phyloP scores from a whole-genome alignment of 2,329 filamentous ascomycete species.

The Clarireedia paspali region DNA sequence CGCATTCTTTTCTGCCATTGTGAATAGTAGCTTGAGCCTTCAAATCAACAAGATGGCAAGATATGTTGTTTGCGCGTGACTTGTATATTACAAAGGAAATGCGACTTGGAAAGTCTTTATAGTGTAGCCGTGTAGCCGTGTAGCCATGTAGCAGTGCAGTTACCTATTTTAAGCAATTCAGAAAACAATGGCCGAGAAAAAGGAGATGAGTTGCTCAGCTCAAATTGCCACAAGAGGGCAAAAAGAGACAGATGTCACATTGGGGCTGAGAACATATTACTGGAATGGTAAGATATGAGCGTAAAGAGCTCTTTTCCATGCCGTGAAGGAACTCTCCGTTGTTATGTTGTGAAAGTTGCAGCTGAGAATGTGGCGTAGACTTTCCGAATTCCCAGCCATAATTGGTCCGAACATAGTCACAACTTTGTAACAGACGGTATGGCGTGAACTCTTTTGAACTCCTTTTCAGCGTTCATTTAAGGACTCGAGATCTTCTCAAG shows the following conservation, averaged over 20 bases:
- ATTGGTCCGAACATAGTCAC: background rate
- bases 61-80: too few species aligned
- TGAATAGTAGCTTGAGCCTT: background rate
- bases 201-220: background rate
- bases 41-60: background rate
- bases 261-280: background rate
- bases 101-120: background rate
- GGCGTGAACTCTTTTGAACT: background rate
- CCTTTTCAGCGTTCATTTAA: background rate
- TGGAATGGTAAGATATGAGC: background rate
- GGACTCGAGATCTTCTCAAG: background rate
- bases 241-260: background rate
- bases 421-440: background rate
- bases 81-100: background rate
- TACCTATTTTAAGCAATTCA: background rate
- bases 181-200: background rate
- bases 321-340: background rate
- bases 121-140: background rate
- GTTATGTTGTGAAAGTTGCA: background rate
- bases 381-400: background rate
- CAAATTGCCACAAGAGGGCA: background rate
- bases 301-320: background rate
- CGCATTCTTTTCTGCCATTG: background rate
- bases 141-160: background rate
- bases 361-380: slow-evolving; percentile 2